Conservation (phyloP, 139 green algal species). For the Tetradesmus lagerheimii region DNA sequence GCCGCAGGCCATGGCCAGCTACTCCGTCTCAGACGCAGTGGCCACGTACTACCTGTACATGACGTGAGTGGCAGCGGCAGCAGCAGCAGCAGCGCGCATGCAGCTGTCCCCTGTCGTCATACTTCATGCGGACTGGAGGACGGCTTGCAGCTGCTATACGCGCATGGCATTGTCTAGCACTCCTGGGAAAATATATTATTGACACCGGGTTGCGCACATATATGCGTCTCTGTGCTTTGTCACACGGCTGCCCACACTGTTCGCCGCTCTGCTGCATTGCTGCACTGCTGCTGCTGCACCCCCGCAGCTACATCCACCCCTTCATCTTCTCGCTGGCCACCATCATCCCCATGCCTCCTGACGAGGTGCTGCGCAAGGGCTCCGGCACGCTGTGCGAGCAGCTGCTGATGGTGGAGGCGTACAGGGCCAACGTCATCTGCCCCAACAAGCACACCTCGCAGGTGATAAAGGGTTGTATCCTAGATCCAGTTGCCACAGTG, state of each 20-base stretch:
- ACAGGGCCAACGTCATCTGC: slow-evolving; percentile 82
- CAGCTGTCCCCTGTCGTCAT: too few relatives aligned
- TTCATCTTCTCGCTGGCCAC: slow-evolving; percentile 99
- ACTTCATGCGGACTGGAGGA: too few relatives aligned
- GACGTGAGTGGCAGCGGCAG: slow-evolving; percentile 65
- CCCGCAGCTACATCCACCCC: slow-evolving; percentile 95
- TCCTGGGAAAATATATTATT: too few relatives aligned
- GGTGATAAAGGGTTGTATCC: too few relatives aligned
- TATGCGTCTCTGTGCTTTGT: background rate
- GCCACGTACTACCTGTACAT: slow-evolving; percentile 99
- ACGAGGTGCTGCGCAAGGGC: slow-evolving; percentile 97
- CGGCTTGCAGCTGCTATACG: too few relatives aligned
- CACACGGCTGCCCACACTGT: slow-evolving; percentile 1
- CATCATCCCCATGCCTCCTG: slow-evolving; percentile 98
- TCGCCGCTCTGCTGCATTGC: background rate
- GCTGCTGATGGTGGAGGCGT: slow-evolving; percentile 96
- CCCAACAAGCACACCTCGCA: slow-evolving; percentile 95
- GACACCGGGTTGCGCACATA: too few relatives aligned
- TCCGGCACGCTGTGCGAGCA: slow-evolving; percentile 97
- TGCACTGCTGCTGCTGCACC: background rate
- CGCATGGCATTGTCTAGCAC: too few relatives aligned
- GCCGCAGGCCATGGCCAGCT: slow-evolving; percentile 93
- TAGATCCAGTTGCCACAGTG: too few relatives aligned
- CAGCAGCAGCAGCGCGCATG: too few relatives aligned
- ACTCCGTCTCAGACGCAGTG: slow-evolving; percentile 98